Evolutionary conservation across 139 green algal genomes (phyloP).

Genomic region (Picochlorum sp.): DNA sequence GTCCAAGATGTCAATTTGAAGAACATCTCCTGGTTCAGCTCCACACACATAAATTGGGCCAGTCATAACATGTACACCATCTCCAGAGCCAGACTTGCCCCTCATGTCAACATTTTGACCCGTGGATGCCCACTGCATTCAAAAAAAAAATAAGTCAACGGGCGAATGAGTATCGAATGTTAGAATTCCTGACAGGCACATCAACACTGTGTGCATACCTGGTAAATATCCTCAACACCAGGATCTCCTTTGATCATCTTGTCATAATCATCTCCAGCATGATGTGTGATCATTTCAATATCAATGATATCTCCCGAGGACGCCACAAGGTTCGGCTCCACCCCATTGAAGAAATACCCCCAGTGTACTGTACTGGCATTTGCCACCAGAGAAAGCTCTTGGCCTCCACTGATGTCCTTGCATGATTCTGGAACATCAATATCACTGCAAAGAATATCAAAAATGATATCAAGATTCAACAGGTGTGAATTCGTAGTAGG

Average conservation of each 20-base stretch:
- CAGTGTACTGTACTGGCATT: constrained; percentile 29
- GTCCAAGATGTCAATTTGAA: constrained; percentile 53
- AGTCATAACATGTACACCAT: constrained; percentile 55
- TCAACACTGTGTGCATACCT: constrained; percentile 14
- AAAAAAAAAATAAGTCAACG: not conserved
- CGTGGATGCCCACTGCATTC: not conserved
- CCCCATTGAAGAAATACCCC: constrained; percentile 30
- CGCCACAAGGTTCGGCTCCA: constrained; percentile 24
- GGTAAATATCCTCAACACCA: constrained; percentile 51
- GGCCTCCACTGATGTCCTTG: not conserved
- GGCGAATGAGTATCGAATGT: too few relatives aligned
- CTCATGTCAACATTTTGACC: constrained; percentile 23
- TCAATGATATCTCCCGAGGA: constrained; percentile 39
- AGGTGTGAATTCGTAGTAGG: too few relatives aligned
- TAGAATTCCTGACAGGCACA: not conserved
- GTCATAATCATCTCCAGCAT: constrained; percentile 47
- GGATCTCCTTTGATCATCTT: constrained; percentile 62
- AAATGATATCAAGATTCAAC: too few relatives aligned
- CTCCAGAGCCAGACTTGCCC: constrained; percentile 33
- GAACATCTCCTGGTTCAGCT: constrained; percentile 44
- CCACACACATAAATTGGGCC: constrained; percentile 45
- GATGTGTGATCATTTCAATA: constrained; percentile 51
- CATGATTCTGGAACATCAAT: constrained; percentile 1
- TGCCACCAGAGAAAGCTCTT: constrained; percentile 16
- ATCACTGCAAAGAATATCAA: constrained; percentile 1